Base-by-base conservation (phyloP, 2,329 filamentous ascomycete genomes). In the Aspergillus novoparasiticus region DNA sequence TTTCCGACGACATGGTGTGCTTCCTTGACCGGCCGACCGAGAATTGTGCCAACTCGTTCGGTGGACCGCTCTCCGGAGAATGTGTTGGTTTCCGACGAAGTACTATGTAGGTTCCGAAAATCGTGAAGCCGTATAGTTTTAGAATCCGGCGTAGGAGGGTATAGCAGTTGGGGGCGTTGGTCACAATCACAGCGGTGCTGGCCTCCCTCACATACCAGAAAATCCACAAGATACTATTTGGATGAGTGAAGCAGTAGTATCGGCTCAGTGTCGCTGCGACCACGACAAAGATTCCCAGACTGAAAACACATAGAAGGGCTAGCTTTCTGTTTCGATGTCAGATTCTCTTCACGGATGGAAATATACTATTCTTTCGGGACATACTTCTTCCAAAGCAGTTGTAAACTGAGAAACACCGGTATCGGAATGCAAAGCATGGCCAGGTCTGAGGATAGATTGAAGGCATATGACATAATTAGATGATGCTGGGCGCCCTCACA, bases 141-240 rank as follows among this genome's bases (percentile, higher is more conserved):
- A 56, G 12, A 6, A 55, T 12, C 9, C 53, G 32, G 23, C 53
- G 53, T 0, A 56, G 19, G 9, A 56, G 34, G 2, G 53, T 41
- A 34, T 36, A 56, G 53, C 53, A 56, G n/a, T 41, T 56, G 11
- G 53, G 34, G 2, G 23, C 34, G 21, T 56, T 56, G 34, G 32
- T n/a, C 34, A 56, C 53, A n/a, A 56, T 56, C 8, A 56, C n/a
- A 12, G 34, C 53, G 9, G 53, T 41, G 53, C 53, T 34, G 53
- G 16, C 53, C 26, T 36, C 53, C 6, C 46, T 23, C 6, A 50
- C 26, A 14, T 50, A 50, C 46, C 46, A 50, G 46, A 50, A 50
- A 19, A 50, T 50, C 46, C 46, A 50, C 46, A 28, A 28, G 6
- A 50, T 28, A 10, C 46, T 50, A 14, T 50, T 28, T 2, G 46